Evolutionary conservation across 805 yeast genomes (phyloP), one percentile per base, ranked within the genome.

Genomic region (Wickerhamiella occidentalis): DNA sequence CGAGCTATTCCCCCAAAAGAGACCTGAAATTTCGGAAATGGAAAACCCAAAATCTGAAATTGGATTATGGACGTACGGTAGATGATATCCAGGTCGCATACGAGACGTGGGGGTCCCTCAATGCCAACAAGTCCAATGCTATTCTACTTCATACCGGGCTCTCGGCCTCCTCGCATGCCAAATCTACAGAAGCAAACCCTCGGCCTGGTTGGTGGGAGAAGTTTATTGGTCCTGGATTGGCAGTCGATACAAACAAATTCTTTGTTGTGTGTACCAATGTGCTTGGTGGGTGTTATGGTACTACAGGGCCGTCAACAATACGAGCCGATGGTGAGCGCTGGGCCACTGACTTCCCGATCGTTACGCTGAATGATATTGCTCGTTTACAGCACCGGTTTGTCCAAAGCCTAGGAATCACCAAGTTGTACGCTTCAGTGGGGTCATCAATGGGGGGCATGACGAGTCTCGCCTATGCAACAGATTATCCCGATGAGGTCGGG

Each of bases 371-470:
- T 58, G 96, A 88, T 63, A 87, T 88, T 94, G 85, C 85, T 2
- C 70, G 95, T 48, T 95, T 94, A 0, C 96, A 88, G 67, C 73
- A 84, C 51, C 71, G 82, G 47, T 66, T 88, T 40, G 70, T 88
- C 17, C 74, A 79, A 42, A 77, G 74, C 42, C 77, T 87, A 51
- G 79, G 80, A 1, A 81, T 82, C 26, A 44, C 58, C 1, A 81
- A 77, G 61, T 66, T 88, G 22, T 76, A 78, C 63, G 95, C 95
- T 1, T 76, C 85, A 1, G 78, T 88, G 6, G 96, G 96, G 5
- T 80, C 94, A 2, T 85, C 95, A 0, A 85, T 88, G 94, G 96
- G 96, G n/a, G 96, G 96, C n/a, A 86, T 88, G 96, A 96, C 87
- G 67, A 80, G 90, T 7, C 71, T 88, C 49, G 94, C 96, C 0